phyloP scores from a whole-genome alignment of 2,329 filamentous ascomycete genomes.

The Leptodontidium sp. region DNA sequence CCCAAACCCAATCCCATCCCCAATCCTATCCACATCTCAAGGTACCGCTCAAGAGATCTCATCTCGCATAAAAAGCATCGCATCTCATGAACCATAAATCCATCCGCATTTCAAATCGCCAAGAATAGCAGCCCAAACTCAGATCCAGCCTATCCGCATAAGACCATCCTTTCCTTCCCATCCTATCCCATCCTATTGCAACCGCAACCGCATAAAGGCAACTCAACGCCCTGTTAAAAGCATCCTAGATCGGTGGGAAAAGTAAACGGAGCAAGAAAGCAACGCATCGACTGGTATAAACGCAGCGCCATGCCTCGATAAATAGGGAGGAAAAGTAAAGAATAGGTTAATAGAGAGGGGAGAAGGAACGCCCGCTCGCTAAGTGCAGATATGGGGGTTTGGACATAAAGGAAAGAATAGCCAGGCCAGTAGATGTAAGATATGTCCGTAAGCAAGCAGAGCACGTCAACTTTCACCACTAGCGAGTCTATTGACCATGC shows the following conservation, averaged over 20 bases:
- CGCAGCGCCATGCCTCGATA: conserved; percentile 4
- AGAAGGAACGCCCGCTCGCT: neutral
- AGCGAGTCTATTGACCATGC: conserved; percentile 29
- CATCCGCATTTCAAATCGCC: neutral
- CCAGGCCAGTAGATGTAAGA: too few species aligned
- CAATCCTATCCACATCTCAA: neutral
- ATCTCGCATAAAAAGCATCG: neutral
- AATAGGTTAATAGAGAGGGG: neutral
- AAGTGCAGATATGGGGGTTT: neutral
- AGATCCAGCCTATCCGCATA: neutral
- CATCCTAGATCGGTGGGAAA: neutral
- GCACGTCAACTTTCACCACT: neutral
- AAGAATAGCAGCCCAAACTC: neutral
- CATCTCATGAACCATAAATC: neutral
- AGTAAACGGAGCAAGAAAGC: neutral
- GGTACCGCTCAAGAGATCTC: too few species aligned
- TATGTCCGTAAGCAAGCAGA: too few species aligned
- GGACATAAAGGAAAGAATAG: too few species aligned
- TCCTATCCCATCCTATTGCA: too few species aligned
- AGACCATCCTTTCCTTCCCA: too few species aligned
- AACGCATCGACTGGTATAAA: conserved; percentile 17
- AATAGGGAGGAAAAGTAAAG: neutral
- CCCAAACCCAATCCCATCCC: too few species aligned
- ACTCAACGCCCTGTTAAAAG: neutral
- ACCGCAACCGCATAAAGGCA: neutral